phyloP scores from a whole-genome alignment of 108 stramenopile species.

The Aurantiochytrium sp. region DNA sequence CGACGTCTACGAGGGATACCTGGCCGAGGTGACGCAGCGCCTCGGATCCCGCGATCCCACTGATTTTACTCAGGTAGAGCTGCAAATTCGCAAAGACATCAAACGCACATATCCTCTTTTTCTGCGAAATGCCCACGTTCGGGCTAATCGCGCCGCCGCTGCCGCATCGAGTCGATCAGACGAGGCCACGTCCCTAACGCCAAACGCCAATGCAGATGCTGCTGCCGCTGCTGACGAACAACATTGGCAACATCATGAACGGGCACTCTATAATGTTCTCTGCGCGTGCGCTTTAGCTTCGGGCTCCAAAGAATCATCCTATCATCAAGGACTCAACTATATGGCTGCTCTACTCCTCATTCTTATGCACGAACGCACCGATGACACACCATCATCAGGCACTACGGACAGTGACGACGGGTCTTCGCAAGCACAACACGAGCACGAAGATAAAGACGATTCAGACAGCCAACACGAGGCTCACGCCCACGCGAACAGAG shows the following conservation, averaged over 20 bases:
- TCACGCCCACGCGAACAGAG: too few species aligned
- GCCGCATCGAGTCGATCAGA: background rate
- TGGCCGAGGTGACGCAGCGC: background rate
- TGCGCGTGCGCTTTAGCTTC: background rate
- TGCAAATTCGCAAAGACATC: background rate
- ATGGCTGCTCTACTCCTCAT: slow-evolving; percentile 3
- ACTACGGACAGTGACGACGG: too few species aligned
- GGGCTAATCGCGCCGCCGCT: background rate
- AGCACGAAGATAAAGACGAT: too few species aligned
- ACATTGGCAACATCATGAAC: background rate
- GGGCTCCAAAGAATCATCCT: background rate
- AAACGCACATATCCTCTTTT: background rate
- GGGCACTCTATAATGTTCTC: background rate
- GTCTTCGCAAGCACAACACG: too few species aligned
- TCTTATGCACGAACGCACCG: background rate
- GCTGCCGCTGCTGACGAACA: background rate
- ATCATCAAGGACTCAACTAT: slow-evolving; percentile 6
- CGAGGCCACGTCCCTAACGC: too few species aligned
- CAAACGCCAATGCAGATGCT: too few species aligned
- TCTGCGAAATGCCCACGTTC: background rate
- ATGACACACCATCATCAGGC: background rate
- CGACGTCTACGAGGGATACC: background rate
- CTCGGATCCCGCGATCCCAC: background rate
- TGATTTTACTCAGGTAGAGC: background rate
- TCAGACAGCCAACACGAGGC: too few species aligned